phyloP scores from a whole-genome alignment of 2,329 filamentous ascomycete genomes.

The Cadophora luteo-olivacea region DNA sequence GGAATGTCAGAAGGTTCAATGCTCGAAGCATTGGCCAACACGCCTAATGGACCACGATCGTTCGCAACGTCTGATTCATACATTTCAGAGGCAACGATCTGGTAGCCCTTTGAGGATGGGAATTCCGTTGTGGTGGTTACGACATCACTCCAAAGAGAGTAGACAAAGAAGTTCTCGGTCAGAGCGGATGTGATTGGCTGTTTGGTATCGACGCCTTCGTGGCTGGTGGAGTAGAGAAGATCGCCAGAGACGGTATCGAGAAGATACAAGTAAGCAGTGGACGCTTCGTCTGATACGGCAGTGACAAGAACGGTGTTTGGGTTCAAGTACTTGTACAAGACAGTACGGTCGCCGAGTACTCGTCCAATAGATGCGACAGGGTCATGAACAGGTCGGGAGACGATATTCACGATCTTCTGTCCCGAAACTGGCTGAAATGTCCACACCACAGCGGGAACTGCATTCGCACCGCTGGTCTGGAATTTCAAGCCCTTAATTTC shows the following conservation, averaged over 20 bases:
- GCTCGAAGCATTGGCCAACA: slow-evolving; percentile 77
- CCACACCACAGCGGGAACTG: slow-evolving; percentile 67
- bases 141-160: slow-evolving; percentile 74
- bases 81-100: slow-evolving; percentile 84
- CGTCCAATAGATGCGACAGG: slow-evolving; percentile 94
- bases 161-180: slow-evolving; percentile 95
- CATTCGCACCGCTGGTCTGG: slow-evolving; percentile 49
- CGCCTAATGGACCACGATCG: slow-evolving; percentile 80
- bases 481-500: slow-evolving; percentile 63
- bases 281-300: slow-evolving; percentile 63
- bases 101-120: slow-evolving; percentile 78
- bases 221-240: slow-evolving; percentile 73
- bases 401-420: slow-evolving; percentile 72
- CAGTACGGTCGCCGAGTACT: slow-evolving; percentile 88
- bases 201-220: slow-evolving; percentile 75
- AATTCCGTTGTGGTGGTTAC: slow-evolving; percentile 61
- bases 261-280: slow-evolving; percentile 74
- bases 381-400: slow-evolving; percentile 75
- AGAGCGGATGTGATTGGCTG: slow-evolving; percentile 79
- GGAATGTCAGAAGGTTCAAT: slow-evolving; percentile 67
- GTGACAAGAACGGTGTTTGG: slow-evolving; percentile 83
- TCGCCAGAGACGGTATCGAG: slow-evolving; percentile 87
- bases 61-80: slow-evolving; percentile 87
- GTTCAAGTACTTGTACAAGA: slow-evolving; percentile 97
- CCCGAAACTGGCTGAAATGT: slow-evolving; percentile 70